phyloP scores from a whole-genome alignment of 768 basidiomycete genomes.

The Tephrocybe sp. region DNA sequence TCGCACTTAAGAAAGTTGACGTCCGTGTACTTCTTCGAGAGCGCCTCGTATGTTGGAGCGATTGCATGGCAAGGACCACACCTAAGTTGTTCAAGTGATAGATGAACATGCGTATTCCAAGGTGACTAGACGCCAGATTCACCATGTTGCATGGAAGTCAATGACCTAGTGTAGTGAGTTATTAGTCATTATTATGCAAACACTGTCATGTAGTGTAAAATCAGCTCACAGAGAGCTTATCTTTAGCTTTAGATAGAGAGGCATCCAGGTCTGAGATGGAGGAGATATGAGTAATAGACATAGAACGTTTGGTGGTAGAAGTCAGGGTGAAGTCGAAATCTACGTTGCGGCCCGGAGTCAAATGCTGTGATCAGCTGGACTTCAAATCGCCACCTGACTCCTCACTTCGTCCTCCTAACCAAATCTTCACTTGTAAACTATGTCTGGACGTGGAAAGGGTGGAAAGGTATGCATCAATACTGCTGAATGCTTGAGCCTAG shows the following conservation, averaged over 20 bases:
- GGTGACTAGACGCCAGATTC: conserved; percentile 12
- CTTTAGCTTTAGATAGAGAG: conserved; percentile 56
- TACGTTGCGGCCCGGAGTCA: conserved; percentile 42
- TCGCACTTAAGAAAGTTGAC: conserved; percentile 88
- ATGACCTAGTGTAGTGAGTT: conserved; percentile 63
- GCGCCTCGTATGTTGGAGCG: conserved; percentile 70
- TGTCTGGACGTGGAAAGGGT: conserved; percentile 82
- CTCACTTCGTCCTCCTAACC: background rate
- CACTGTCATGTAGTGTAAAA: background rate
- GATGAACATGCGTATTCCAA: background rate
- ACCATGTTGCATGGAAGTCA: conserved; percentile 88
- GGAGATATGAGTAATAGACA: conserved; percentile 63
- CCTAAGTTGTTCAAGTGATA: conserved; percentile 41
- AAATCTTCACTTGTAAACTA: conserved; percentile 23
- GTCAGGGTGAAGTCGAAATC: conserved; percentile 13
- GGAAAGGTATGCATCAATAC: conserved; percentile 52
- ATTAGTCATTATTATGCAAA: conserved; percentile 2
- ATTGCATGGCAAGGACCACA: conserved; percentile 87
- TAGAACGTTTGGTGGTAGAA: conserved; percentile 18
- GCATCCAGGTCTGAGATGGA: conserved; percentile 64
- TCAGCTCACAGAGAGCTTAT: conserved; percentile 60
- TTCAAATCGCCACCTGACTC: too few relatives aligned
- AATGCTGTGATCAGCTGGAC: too few relatives aligned
- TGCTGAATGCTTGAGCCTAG: background rate
- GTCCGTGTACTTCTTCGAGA: conserved; percentile 64